Evolutionary conservation across 1,284 basidiomycete genomes (phyloP), one percentile per base, ranked within the genome.

Genomic region (Cystobasidium pallidum): DNA sequence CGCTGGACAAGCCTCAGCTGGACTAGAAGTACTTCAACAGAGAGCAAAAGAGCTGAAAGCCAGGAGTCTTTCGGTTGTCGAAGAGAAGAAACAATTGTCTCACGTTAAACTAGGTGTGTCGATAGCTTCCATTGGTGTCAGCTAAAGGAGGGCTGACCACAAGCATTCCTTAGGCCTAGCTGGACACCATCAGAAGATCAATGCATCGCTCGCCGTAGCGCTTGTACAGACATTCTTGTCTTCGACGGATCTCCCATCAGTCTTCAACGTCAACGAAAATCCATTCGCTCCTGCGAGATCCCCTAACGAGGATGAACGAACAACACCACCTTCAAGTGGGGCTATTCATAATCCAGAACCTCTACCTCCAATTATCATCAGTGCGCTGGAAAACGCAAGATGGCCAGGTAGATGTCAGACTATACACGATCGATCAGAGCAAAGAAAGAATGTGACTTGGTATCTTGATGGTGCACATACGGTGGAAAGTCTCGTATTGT

Each of bases 321-420:
- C 72, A 73, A 4, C 1, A 54, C 39, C 57, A 21, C 45, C 55
- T 47, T 30, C 34, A 55, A 28, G 10, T 3, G 2, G 28, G 32
- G 2, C 55, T 75, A 21, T 52, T 75, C 34, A 67, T 34, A 15
- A 73, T 0, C 73, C 75, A 0, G 21, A 72, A 74, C 10, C 82
- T 11, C 66, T 94, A 10, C 83, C 89, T 0, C 77, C 82, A 8
- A 77, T 83, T 4, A 89, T 91, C 76, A 78, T 86, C 32, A 78
- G 83, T 30, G 93, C 89, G 1, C 82, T 99, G 21, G 81, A 86
- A 75, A 83, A 85, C 17, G 86, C 94, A 0, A 86, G 84, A 73
- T 99, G 95, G 95, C 95, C 96, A 1, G 96, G 96, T n/a, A 87
- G 96, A 51, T 99, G 96, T 80, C 96, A 99, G 81, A 86, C 86